phyloP scores from a whole-genome alignment of 352 stramenopile genomes.

The Phytophthora sojae region DNA sequence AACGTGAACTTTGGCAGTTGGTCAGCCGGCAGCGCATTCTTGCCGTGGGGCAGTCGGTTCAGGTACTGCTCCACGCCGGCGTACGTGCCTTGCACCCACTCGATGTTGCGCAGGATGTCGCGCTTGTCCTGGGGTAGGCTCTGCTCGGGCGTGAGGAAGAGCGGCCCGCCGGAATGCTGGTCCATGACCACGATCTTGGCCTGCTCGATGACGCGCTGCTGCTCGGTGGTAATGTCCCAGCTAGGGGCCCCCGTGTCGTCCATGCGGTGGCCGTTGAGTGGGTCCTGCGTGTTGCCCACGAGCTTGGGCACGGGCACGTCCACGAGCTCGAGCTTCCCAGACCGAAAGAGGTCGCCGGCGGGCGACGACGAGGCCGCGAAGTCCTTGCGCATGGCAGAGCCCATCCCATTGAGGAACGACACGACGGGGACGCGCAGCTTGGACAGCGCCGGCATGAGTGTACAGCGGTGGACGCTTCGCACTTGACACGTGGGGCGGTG shows the following conservation, averaged over 20 bases:
- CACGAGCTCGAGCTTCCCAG: constrained; percentile 37
- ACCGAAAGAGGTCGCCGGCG: constrained; percentile 37
- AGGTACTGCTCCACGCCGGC: constrained; percentile 71
- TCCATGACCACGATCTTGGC: constrained; percentile 49
- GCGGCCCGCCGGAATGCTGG: constrained; percentile 45
- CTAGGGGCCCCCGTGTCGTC: constrained; percentile 18
- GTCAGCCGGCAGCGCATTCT: constrained; percentile 9
- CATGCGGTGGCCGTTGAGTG: constrained; percentile 39
- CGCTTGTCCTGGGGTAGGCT: constrained; percentile 38
- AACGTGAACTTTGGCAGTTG: constrained; percentile 47
- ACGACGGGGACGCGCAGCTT: constrained; percentile 38
- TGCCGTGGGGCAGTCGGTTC: constrained; percentile 34
- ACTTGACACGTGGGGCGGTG: constrained; percentile 8
- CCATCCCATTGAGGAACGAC: constrained; percentile 46
- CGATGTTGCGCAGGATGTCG: constrained; percentile 49
- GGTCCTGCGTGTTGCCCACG: constrained; percentile 43
- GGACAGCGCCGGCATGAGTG: constrained; percentile 1
- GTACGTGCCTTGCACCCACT: constrained; percentile 78
- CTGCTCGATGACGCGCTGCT: constrained; percentile 37
- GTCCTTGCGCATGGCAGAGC: constrained; percentile 37
- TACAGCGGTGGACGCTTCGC: constrained; percentile 3
- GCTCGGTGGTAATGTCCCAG: constrained; percentile 41
- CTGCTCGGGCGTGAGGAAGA: constrained; percentile 46
- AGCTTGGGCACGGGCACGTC: constrained; percentile 43
- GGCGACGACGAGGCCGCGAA: constrained; percentile 30